Base-by-base conservation (phyloP, 306 rosid genomes). In the Comarum palustre region DNA sequence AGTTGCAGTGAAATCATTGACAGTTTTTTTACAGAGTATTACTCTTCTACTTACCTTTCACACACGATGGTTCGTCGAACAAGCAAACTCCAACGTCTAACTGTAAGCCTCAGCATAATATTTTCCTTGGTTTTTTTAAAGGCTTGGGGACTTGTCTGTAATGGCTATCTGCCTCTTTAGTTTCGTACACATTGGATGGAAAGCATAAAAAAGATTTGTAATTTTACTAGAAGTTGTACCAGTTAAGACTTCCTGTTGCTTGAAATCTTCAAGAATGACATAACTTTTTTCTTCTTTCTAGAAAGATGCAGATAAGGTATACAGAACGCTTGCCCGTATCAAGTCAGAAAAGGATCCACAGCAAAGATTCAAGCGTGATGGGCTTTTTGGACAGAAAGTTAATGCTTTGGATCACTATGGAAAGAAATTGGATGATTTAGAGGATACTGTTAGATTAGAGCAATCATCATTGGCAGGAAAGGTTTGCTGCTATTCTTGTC, bases 11-110 rank as follows among this genome's bases (percentile, higher is more conserved):
- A 90, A 55, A 75, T 81, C 47, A 94, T 92, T 51, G 90, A 90
- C 76, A 82, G 24, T 1, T 90, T 92, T 80, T 90, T 90, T 81
- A 75, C n/a, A 10, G 96, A 92, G 83, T 77, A 82, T 78, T 86
- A 92, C 78, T 84, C 92, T 66, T 85, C 94, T 25, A 86, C 96
- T 2, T 92, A 92, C 85, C 93, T 83, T 73, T 92, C 92, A 27
- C 88, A 88, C 80, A 69, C 87, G 0, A 86, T 92, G 55, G 72
- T 92, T 48, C 90, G 70, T 20, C 88, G 80, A 48, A 85, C 75
- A 71, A 60, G 69, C 74, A 84, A 81, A 85, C 89, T 92, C 78
- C 88, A 78, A 54, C 74, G 68, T 81, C 97, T 90, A 83, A 63
- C 81, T 42, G 96, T 92, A 81, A 92, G 96, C 46, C 25, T 25